A percentile compares a stretch with the other conserved stretches of the same genome.
Conservation (phyloP, 768 basidiomycete genomes). For the Tricholoma furcatifolium region DNA sequence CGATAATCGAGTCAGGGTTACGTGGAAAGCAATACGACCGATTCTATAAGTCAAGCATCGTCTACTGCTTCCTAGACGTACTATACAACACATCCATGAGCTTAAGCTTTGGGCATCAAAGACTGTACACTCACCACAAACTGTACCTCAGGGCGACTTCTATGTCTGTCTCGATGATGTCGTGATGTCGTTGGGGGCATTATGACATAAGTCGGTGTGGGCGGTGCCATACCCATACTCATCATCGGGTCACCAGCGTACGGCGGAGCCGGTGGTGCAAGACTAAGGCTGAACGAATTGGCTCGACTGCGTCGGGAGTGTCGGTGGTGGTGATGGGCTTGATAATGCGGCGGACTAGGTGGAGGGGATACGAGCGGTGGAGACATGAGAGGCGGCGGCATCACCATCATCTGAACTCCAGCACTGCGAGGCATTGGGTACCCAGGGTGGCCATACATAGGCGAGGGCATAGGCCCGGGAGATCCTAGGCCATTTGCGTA, state of each 20-base stretch:
- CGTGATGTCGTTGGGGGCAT: conserved; percentile 1
- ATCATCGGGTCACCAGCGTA: background rate
- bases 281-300: conserved; percentile 7
- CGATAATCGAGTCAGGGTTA: background rate
- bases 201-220: conserved; percentile 9
- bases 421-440: conserved; percentile 1
- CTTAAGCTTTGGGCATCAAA: no score
- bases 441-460: conserved; percentile 5
- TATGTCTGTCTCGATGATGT: conserved; percentile 7
- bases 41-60: no score
- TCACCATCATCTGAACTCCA: conserved; percentile 9
- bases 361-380: conserved; percentile 9
- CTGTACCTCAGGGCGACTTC: background rate
- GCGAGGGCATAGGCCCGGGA: conserved; percentile 16
- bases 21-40: no score
- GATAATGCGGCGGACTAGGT: conserved; percentile 3
- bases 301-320: conserved; percentile 11
- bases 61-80: background rate
- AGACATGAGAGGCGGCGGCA: conserved; percentile 1
- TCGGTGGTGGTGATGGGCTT: conserved; percentile 3
- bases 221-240: background rate
- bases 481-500: conserved; percentile 15
- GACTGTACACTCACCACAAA: conserved; percentile 9
- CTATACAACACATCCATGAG: background rate
- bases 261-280: background rate